Base-by-base conservation (phyloP, 2,329 filamentous ascomycete genomes). In the Aspergillus sp. region DNA sequence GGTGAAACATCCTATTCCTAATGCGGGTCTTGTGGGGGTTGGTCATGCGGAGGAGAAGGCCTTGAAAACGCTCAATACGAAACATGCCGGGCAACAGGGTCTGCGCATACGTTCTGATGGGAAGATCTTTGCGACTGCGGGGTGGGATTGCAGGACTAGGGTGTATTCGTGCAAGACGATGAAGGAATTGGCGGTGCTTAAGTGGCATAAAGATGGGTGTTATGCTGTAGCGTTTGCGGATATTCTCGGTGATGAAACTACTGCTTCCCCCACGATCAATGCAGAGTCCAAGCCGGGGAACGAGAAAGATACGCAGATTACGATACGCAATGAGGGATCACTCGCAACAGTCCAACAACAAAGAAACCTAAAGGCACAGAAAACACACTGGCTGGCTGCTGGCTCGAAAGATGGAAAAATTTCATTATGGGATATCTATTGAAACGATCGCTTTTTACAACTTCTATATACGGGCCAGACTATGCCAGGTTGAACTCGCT, bases 341-440 rank as follows among this genome's bases (percentile, higher is more conserved):
- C 57, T 63, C 15, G 64, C 77, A 48, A 76, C 70, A 2, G 81
- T 89, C 44, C 85, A 81, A 50, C 78, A 83, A 32, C 79, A 81
- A 54, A 75, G 88, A 47, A 73, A 82, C 19, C 73, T 73, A 32
- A 83, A 82, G 57, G 84, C 85, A 9, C 83, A 80, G 60, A 74
- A 74, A 44, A 85, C 85, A 20, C 91, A 97, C 67, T 97, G 91
- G 90, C 67, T 97, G 45, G 93, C 86, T 15, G 88, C 83, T 1
- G 93, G 93, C 1, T 86, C 88, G 47, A 98, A 97, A 66, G 93
- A 97, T 71, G 93, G 91, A 15, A 95, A 94, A 66, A 82, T 97
- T 53, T 95, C 89, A 63, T 72, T 98, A 57, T 98, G 93, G 93
- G 88, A 96, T 71, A 83, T 97, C 49, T 98, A 93, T 66, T 90